Conservation (phyloP, 768 basidiomycete genomes). For the Favolaschia claudopus region DNA sequence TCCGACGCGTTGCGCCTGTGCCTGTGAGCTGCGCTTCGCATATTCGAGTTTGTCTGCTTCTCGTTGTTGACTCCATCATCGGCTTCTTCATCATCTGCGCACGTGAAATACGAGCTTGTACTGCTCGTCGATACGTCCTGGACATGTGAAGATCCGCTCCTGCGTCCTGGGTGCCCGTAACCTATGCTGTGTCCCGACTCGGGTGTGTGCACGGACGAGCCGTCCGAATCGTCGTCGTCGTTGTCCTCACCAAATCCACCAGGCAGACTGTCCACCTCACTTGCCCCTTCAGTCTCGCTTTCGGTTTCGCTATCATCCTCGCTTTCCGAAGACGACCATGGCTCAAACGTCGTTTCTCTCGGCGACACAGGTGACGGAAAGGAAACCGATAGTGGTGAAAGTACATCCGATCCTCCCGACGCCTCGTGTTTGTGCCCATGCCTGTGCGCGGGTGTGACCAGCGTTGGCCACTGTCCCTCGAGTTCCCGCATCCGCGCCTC, state of each 20-base stretch:
- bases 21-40: conserved; percentile 4
- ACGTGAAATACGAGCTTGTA: conserved; percentile 26
- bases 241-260: not conserved
- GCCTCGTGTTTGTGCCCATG: not conserved
- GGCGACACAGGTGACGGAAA: conserved; percentile 9
- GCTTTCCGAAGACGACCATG: conserved; percentile 21
- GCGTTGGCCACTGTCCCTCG: conserved; percentile 19
- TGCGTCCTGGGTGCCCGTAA: not conserved
- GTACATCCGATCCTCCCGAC: not conserved
- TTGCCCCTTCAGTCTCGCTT: not conserved
- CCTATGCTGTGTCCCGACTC: conserved; percentile 23
- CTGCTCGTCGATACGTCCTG: conserved; percentile 12
- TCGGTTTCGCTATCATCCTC: conserved; percentile 2
- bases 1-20: too few relatives aligned
- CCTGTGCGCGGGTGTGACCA: not conserved
- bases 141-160: not conserved
- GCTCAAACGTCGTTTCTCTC: conserved; percentile 21
- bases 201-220: conserved; percentile 28
- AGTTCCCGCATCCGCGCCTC: conserved; percentile 51
- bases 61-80: not conserved
- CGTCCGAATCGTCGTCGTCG: conserved; percentile 14
- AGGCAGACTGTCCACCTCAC: not conserved
- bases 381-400: conserved; percentile 3
- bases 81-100: conserved; percentile 6
- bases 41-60: conserved; percentile 4